Percentiles rank a stretch among this genome's conserved stretches.
Evolutionary conservation across 495 filamentous ascomycete species (phyloP).

Genomic region (Annulohypoxylon moriforme): DNA sequence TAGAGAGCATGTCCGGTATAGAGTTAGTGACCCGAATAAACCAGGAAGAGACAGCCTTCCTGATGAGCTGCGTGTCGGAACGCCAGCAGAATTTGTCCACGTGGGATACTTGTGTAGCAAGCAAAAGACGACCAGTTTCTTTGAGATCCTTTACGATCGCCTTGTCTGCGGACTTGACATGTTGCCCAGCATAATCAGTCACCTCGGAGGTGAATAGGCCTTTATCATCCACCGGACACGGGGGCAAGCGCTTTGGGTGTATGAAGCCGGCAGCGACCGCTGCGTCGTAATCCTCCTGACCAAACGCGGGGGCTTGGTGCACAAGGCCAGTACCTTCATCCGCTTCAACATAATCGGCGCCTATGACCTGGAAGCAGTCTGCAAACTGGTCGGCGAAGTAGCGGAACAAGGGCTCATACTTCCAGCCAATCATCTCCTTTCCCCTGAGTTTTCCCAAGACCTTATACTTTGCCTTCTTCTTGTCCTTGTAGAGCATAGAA

Average conservation of each 20-base stretch:
- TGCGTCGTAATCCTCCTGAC: constrained; percentile 95
- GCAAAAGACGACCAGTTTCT: constrained; percentile 79
- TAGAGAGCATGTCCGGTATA: constrained; percentile 88
- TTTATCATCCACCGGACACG: constrained; percentile 87
- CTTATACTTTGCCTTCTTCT: constrained; percentile 97
- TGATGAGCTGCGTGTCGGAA: constrained; percentile 94
- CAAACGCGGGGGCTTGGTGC: constrained; percentile 94
- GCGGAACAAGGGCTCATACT: constrained; percentile 89
- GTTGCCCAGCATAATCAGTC: constrained; percentile 83
- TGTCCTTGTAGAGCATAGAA: constrained; percentile 90
- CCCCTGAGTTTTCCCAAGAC: constrained; percentile 85
- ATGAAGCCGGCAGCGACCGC: constrained; percentile 83
- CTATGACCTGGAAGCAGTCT: constrained; percentile 88
- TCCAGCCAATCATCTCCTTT: constrained; percentile 89
- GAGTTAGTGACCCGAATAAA: constrained; percentile 89
- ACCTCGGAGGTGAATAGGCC: constrained; percentile 86
- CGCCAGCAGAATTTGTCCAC: constrained; percentile 97
- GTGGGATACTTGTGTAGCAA: constrained; percentile 91
- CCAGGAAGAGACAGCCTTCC: constrained; percentile 94
- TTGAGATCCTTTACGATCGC: constrained; percentile 93
- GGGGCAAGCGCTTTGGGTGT: constrained; percentile 77
- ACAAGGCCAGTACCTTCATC: constrained; percentile 96
- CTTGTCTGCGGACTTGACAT: constrained; percentile 96
- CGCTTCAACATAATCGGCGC: constrained; percentile 88
- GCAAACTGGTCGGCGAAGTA: constrained; percentile 97